Evolutionary conservation across 2,329 filamentous ascomycete genomes (phyloP).

Genomic region (Beauveria pseudobassiana): DNA sequence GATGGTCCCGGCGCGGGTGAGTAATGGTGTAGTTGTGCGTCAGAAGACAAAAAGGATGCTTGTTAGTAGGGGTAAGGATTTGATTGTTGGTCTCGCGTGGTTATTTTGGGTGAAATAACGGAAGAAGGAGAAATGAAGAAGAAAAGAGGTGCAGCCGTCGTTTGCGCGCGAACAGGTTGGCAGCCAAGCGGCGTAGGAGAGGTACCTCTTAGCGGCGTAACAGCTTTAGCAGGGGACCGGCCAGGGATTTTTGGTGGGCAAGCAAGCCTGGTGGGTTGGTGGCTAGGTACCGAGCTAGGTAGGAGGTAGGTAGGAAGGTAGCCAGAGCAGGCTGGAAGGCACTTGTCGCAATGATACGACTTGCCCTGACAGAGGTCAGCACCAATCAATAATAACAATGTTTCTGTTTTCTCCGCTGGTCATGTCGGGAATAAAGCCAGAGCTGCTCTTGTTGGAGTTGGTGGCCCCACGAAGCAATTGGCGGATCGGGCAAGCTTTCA

Average conservation of each 20-base stretch:
- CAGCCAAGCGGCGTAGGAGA: background rate
- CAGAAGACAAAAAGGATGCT: background rate
- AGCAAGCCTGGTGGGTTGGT: background rate
- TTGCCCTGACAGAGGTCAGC: background rate
- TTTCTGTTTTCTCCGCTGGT: background rate
- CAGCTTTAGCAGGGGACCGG: background rate
- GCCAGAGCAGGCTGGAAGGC: background rate
- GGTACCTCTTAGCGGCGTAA: too few species aligned
- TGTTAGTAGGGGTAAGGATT: slow-evolving; percentile 8
- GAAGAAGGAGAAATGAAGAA: background rate
- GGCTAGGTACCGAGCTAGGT: background rate
- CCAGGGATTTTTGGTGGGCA: background rate
- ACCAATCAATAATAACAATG: background rate
- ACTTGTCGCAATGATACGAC: background rate
- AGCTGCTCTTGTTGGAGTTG: background rate
- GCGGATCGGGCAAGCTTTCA: background rate
- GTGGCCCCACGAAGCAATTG: background rate
- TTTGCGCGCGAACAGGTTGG: background rate
- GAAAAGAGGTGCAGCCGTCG: background rate
- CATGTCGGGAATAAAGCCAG: background rate
- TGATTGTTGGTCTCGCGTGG: background rate
- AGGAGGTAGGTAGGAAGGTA: too few species aligned
- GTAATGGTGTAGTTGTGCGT: background rate
- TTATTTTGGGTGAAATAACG: background rate
- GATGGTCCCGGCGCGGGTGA: slow-evolving; percentile 8